These are phyloP conservation scores for Pyrrhoderma noxium DNA, from an alignment of 1,284 basidiomycete species.

Conservation along the genomic window DNA sequence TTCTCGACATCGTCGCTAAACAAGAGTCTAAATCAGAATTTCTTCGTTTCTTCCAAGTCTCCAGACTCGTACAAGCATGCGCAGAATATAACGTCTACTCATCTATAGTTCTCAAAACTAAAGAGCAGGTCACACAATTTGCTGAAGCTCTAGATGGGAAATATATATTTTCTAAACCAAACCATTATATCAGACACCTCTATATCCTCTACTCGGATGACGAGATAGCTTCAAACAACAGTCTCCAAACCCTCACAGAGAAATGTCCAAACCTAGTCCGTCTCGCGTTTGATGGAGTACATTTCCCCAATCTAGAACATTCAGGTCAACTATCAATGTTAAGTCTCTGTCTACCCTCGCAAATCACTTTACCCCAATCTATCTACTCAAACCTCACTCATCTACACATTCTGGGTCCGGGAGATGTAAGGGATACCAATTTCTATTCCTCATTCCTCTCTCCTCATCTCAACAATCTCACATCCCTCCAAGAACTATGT, in stretches of 20 bases:
- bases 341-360: slow-evolving; percentile 1
- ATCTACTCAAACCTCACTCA: slow-evolving; percentile 11
- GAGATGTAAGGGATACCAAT: not conserved
- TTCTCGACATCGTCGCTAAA: slow-evolving; percentile 5
- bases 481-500: slow-evolving; percentile 2
- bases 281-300: slow-evolving; percentile 10
- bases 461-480: slow-evolving; percentile 4
- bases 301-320: not conserved
- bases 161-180: slow-evolving; percentile 7
- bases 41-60: slow-evolving; percentile 8
- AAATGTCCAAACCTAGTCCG: slow-evolving; percentile 11
- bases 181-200: slow-evolving; percentile 4
- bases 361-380: slow-evolving; percentile 4
- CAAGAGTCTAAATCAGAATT: not conserved
- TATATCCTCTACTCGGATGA: slow-evolving; percentile 3
- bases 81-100: slow-evolving; percentile 7
- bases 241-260: not conserved
- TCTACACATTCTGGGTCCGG: slow-evolving; percentile 9
- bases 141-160: not conserved
- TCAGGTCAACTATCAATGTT: not conserved
- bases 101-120: slow-evolving; percentile 2
- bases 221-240: not conserved
- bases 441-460: slow-evolving; percentile 2
- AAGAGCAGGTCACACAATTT: slow-evolving; percentile 2
- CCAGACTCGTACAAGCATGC: slow-evolving; percentile 1